These are phyloP conservation scores for Fomitopsis schrenkii DNA, from an alignment of 1,284 basidiomycete species.

Conservation along the genomic window DNA sequence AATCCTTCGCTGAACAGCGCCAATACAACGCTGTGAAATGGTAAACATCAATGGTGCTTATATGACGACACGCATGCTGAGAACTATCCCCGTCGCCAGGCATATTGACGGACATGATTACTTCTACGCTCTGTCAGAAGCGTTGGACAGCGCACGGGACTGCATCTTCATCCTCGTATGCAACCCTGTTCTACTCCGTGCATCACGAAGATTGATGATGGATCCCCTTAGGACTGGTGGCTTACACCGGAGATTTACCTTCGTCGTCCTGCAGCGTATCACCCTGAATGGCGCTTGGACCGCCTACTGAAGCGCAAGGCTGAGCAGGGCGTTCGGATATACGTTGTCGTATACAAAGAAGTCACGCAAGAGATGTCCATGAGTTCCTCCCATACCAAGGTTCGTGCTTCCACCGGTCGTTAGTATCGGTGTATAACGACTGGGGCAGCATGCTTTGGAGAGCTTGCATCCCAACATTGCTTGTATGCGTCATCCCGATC, in stretches of 20 bases:
- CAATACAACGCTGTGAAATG: constrained; percentile 82
- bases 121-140: constrained; percentile 88
- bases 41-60: constrained; percentile 34
- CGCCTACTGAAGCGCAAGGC: constrained; percentile 83
- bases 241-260: constrained; percentile 90
- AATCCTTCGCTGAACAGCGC: constrained; percentile 76
- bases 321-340: constrained; percentile 84
- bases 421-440: not conserved
- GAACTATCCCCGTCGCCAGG: constrained; percentile 34
- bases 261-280: constrained; percentile 79
- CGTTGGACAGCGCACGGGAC: constrained; percentile 75
- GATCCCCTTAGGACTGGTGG: constrained; percentile 75
- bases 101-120: constrained; percentile 92
- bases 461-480: constrained; percentile 81
- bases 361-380: constrained; percentile 89
- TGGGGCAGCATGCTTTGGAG: constrained; percentile 66
- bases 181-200: not conserved
- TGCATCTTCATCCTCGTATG: constrained; percentile 74
- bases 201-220: not conserved
- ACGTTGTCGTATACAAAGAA: constrained; percentile 89
- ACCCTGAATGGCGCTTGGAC: constrained; percentile 86
- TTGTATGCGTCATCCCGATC: constrained; percentile 86
- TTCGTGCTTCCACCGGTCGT: constrained; percentile 12
- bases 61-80: not conserved
- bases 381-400: constrained; percentile 84